A percentile compares a stretch with the other conserved stretches of the same genome.
These are phyloP conservation scores for Teunomyces lycoperdinae DNA, from an alignment of 805 yeast genomes.

Conservation along the genomic window DNA sequence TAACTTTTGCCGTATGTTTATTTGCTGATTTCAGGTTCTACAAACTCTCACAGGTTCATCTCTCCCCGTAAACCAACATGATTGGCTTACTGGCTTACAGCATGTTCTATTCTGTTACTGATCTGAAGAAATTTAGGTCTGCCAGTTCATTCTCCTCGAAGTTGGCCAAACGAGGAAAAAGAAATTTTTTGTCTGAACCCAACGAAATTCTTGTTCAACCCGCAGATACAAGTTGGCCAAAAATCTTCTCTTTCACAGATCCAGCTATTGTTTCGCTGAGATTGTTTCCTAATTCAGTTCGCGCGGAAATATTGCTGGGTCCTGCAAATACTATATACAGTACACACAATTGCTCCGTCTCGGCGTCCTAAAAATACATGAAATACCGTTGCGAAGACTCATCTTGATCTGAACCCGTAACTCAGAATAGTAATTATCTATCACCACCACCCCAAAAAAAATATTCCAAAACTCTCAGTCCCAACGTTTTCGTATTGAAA, in stretches of 20 bases:
- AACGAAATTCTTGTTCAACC: too few species aligned
- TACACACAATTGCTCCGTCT: background rate
- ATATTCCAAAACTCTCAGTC: background rate
- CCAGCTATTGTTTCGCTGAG: background rate
- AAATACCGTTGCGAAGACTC: background rate
- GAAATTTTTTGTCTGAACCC: background rate
- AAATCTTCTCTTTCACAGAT: background rate
- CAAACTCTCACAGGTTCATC: too few species aligned
- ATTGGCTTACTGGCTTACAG: too few species aligned
- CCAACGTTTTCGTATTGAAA: too few species aligned
- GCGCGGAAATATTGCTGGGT: background rate
- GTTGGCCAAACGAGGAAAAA: background rate
- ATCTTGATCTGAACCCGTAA: background rate
- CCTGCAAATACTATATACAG: background rate
- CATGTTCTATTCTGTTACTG: too few species aligned
- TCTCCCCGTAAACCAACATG: too few species aligned
- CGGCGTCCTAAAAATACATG: background rate
- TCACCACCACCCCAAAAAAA: background rate
- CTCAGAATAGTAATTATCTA: background rate
- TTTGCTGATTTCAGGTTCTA: too few species aligned
- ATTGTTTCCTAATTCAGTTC: background rate
- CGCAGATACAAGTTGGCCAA: too few species aligned
- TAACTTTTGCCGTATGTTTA: too few species aligned
- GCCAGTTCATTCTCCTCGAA: too few species aligned
- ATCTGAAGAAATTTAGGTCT: too few species aligned